These are phyloP conservation scores for Pyracantha coccinea DNA, from an alignment of 331 rosid species.

Conservation along the genomic window DNA sequence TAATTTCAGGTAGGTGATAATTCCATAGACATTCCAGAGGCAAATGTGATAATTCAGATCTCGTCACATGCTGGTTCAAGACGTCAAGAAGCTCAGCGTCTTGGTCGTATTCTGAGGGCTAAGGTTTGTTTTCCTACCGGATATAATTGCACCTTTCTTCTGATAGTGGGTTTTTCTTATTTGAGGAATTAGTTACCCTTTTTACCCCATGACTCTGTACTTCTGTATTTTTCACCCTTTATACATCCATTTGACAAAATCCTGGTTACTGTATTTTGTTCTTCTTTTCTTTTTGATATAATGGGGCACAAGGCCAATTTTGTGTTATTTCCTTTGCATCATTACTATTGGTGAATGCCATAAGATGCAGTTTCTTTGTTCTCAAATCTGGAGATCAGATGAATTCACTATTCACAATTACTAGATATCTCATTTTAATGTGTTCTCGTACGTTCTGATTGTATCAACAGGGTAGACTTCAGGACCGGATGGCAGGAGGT, in stretches of 20 bases:
- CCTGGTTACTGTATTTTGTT: too few relatives aligned
- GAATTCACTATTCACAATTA: neutral
- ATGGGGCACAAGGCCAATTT: too few relatives aligned
- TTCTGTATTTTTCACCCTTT: too few relatives aligned
- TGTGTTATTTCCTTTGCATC: neutral
- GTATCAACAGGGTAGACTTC: constrained; percentile 77
- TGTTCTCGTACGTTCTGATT: constrained; percentile 13
- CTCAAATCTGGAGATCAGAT: neutral
- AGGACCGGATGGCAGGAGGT: constrained; percentile 98
- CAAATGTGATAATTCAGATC: constrained; percentile 93
- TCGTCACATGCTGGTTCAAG: constrained; percentile 99
- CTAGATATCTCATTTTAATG: constrained; percentile 2
- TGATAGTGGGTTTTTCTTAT: neutral
- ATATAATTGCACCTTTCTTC: neutral
- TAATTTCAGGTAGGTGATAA: constrained; percentile 88
- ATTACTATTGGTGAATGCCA: neutral
- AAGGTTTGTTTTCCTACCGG: constrained; percentile 40
- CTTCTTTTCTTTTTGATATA: too few relatives aligned
- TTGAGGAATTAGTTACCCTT: too few relatives aligned
- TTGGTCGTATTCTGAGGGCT: constrained; percentile 98
- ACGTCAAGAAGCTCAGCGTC: constrained; percentile 96
- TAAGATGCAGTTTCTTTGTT: neutral
- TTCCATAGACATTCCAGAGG: constrained; percentile 94
- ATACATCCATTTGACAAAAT: too few relatives aligned
- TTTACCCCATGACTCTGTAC: too few relatives aligned